phyloP scores from a whole-genome alignment of 768 basidiomycete genomes.

The Leccinum uliginosum region DNA sequence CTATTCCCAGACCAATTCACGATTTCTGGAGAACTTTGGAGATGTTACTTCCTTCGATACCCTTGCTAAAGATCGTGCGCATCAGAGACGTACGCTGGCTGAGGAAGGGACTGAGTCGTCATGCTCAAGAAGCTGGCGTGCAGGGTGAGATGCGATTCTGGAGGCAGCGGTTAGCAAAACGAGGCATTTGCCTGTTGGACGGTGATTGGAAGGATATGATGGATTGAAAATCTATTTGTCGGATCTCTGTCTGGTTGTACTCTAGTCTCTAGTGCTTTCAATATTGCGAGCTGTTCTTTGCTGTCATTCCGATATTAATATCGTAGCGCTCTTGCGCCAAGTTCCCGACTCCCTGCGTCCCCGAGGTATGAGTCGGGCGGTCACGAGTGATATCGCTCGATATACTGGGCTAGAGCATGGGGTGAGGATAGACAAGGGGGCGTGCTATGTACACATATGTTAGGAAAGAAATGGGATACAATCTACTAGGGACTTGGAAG shows the following conservation, averaged over 20 bases:
- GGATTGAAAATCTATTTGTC: conserved; percentile 9
- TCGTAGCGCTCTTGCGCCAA: too few relatives aligned
- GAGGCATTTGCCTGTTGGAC: conserved; percentile 63
- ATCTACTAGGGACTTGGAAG: not conserved
- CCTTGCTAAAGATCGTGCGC: conserved; percentile 52
- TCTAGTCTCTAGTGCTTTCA: too few relatives aligned
- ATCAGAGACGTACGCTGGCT: conserved; percentile 72
- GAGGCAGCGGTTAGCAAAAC: conserved; percentile 55
- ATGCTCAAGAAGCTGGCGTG: conserved; percentile 69
- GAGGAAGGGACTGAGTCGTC: conserved; percentile 55
- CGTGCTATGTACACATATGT: not conserved
- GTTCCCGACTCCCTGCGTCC: too few relatives aligned
- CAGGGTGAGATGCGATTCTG: conserved; percentile 80
- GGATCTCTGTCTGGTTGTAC: conserved; percentile 11
- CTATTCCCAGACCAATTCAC: conserved; percentile 67
- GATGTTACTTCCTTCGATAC: conserved; percentile 50
- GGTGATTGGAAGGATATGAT: conserved; percentile 61
- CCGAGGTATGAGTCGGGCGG: not conserved
- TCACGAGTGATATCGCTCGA: too few relatives aligned
- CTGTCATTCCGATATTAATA: too few relatives aligned
- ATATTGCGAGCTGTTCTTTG: too few relatives aligned
- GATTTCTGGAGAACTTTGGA: conserved; percentile 58
- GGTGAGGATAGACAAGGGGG: not conserved
- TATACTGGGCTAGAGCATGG: not conserved
- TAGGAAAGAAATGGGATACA: not conserved